Conservation (phyloP, 179 eudicot genomes). For the Corrigiola litoralis region DNA sequence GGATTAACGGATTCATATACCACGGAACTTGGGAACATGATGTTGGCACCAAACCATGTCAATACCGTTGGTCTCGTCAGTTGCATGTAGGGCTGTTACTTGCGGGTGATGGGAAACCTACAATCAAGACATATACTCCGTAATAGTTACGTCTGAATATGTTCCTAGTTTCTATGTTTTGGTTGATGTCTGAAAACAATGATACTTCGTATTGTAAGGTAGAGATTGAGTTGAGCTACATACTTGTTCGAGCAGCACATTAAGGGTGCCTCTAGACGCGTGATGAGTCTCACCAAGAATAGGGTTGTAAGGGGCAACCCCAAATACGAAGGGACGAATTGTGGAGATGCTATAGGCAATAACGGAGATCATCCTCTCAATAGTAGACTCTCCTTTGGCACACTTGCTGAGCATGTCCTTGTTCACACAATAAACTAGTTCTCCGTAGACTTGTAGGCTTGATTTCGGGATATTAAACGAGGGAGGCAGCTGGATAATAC, state of each 20-base stretch:
- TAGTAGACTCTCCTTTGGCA: conserved; percentile 31
- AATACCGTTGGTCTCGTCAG: conserved; percentile 52
- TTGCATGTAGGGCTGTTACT: conserved; percentile 74
- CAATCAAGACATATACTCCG: background rate
- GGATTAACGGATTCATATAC: conserved; percentile 18
- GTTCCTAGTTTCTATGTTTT: too few species aligned
- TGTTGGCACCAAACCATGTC: conserved; percentile 63
- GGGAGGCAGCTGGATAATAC: conserved; percentile 59
- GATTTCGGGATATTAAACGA: conserved; percentile 77
- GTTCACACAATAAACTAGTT: conserved; percentile 46
- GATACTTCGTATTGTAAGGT: too few species aligned
- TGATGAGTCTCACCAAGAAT: conserved; percentile 90
- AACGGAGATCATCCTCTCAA: conserved; percentile 51
- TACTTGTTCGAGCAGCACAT: conserved; percentile 82
- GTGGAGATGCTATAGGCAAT: conserved; percentile 72
- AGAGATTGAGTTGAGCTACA: too few species aligned
- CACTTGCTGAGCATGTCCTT: conserved; percentile 53
- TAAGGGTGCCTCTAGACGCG: conserved; percentile 56
- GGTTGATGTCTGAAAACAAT: too few species aligned
- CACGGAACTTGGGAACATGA: conserved; percentile 54
- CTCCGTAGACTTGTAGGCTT: conserved; percentile 75
- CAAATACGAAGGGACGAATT: conserved; percentile 56
- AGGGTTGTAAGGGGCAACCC: conserved; percentile 79
- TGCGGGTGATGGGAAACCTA: conserved; percentile 96
- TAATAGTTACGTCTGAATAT: background rate